Evolutionary conservation across 2,329 filamentous ascomycete species (phyloP).

Genomic region (Sphaerulina populicola): DNA sequence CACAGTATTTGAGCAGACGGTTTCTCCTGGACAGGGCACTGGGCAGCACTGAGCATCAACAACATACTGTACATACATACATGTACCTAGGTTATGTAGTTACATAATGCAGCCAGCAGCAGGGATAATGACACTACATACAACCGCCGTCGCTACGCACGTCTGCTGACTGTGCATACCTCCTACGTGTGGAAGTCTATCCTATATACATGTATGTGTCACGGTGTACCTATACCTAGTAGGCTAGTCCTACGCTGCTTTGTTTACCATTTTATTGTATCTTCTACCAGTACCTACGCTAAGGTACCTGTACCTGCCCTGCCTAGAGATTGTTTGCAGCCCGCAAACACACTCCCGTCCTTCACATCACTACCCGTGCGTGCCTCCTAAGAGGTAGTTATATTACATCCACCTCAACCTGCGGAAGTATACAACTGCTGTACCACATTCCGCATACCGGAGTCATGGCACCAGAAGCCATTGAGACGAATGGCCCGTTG

Average conservation of each 20-base stretch:
- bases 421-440: not conserved
- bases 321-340: not conserved
- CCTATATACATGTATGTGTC: too few relatives aligned
- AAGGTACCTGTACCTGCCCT: too few relatives aligned
- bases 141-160: not conserved
- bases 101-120: too few relatives aligned
- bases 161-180: not conserved
- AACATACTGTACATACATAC: too few relatives aligned
- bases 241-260: too few relatives aligned
- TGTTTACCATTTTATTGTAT: not conserved
- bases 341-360: not conserved
- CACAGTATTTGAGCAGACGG: too few relatives aligned
- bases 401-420: too few relatives aligned
- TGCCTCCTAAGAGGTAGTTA: too few relatives aligned
- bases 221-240: not conserved
- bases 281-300: too few relatives aligned
- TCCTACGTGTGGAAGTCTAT: not conserved
- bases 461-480: constrained; percentile 30
- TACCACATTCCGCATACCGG: not conserved
- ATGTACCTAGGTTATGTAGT: too few relatives aligned
- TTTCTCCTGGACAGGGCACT: too few relatives aligned
- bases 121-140: not conserved
- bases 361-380: not conserved
- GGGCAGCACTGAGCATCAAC: too few relatives aligned
- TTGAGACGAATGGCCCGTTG: constrained; percentile 37